Base-by-base conservation (phyloP, 176 grass and related monocot genomes). In the Dactylis glomerata region DNA sequence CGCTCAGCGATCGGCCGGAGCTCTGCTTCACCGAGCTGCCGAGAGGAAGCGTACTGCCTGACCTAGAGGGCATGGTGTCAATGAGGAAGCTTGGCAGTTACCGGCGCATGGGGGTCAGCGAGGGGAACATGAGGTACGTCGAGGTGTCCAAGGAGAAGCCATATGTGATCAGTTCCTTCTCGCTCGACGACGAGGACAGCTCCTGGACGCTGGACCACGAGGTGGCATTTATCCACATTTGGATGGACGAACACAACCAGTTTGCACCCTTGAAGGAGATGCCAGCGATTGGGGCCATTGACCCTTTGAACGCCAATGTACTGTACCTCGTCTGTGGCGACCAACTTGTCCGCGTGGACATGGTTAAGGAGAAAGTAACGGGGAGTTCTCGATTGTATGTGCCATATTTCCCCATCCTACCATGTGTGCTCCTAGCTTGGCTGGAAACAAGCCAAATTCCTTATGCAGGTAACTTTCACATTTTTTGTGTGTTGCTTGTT, bases 191-290 rank as follows among this genome's bases (percentile, higher is more conserved):
- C 15, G 62, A 6, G 0, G 30, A 30, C 15, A 33, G 5, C 30
- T 8, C 55, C 77, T 86, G 85, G 85, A 65, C 16, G 68, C 16
- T 65, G 68, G 85, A 86, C 55, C 77, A 74, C 23, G 64, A 31
- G 77, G 44, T 63, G 55, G 44, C 32, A 19, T 41, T 75, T 36
- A 52, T 16, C 56, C 33, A 38, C 27, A 16, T 79, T 27, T 86
- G 27, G 37, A 5, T 41, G 26, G 15, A 47, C 27, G 46, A 22
- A 16, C 19, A 9, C 47, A 23, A 12, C 17, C 66, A 27, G 67
- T 22, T 62, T 31, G 5, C 26, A 30, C 58, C 58, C 13, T 62
- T 37, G 46, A 32, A 67, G 32, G 17, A 37, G 28, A 81, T 6
- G 3, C 77, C 77, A 1, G 3, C 6, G 17, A 81, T 86, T 52